These are phyloP conservation scores for Botrytis paeoniae DNA, from an alignment of 2,329 filamentous ascomycete genomes.

Conservation along the genomic window DNA sequence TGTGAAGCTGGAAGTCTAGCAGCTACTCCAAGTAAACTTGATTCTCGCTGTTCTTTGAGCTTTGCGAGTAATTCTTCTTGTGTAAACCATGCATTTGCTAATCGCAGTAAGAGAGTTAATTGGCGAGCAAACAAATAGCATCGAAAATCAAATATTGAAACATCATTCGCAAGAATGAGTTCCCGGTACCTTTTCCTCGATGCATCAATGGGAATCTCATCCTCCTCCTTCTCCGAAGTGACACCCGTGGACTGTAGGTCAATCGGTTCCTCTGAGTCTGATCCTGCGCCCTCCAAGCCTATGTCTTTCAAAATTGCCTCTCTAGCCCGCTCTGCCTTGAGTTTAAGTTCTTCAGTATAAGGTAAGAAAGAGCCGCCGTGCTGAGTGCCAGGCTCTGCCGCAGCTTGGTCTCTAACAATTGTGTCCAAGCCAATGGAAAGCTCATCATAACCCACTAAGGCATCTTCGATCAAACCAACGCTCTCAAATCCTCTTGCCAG, in stretches of 20 bases:
- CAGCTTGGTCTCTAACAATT: slow-evolving; percentile 70
- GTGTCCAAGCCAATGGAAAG: slow-evolving; percentile 82
- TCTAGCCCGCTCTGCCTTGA: slow-evolving; percentile 53
- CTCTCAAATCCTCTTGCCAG: slow-evolving; percentile 92
- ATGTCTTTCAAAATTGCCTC: slow-evolving; percentile 41
- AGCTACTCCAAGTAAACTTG: slow-evolving; percentile 55
- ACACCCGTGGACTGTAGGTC: slow-evolving; percentile 48
- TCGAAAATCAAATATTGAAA: slow-evolving; percentile 93
- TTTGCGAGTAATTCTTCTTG: slow-evolving; percentile 60
- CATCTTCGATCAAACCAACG: slow-evolving; percentile 92
- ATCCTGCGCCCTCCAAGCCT: slow-evolving; percentile 40
- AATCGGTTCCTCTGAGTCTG: slow-evolving; percentile 43
- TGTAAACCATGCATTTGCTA: slow-evolving; percentile 71
- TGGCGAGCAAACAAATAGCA: slow-evolving; percentile 93
- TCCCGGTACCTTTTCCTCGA: slow-evolving; percentile 82
- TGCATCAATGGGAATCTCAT: slow-evolving; percentile 60
- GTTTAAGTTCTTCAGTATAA: slow-evolving; percentile 71
- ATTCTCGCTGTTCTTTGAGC: slow-evolving; percentile 60
- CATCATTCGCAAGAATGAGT: slow-evolving; percentile 88
- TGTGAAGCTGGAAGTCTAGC: slow-evolving; percentile 49
- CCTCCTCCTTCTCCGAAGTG: slow-evolving; percentile 41
- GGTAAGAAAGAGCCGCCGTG: slow-evolving; percentile 70
- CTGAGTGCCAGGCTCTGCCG: slow-evolving; percentile 56
- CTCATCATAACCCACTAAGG: slow-evolving; percentile 91
- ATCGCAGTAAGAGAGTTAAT: slow-evolving; percentile 73